These are phyloP conservation scores for Orbilia ellipsospora DNA, from an alignment of 2,329 filamentous ascomycete genomes.

Conservation along the genomic window DNA sequence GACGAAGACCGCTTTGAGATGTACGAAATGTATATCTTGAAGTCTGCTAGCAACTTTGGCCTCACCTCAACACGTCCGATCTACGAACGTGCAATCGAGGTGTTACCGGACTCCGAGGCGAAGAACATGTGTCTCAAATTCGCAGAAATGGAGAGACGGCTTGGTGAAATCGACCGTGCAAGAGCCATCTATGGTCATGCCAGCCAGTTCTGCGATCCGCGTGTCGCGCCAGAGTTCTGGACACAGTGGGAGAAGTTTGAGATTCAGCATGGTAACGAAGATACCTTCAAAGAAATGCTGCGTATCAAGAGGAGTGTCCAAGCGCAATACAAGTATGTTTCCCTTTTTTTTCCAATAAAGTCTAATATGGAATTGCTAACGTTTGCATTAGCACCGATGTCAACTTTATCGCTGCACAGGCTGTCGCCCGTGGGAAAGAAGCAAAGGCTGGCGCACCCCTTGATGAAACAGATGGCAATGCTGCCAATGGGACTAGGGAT, in stretches of 20 bases:
- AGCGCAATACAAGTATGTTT: conserved; percentile 86
- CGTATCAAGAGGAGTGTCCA: conserved; percentile 97
- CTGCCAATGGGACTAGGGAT: conserved; percentile 71
- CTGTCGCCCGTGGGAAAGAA: conserved; percentile 81
- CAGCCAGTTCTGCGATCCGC: conserved; percentile 95
- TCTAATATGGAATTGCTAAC: conserved; percentile 61
- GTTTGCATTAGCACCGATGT: conserved; percentile 77
- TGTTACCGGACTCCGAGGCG: conserved; percentile 91
- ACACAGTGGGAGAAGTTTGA: conserved; percentile 97
- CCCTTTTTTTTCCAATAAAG: background rate
- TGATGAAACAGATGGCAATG: conserved; percentile 64
- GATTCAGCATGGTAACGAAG: conserved; percentile 97
- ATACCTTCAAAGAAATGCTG: conserved; percentile 99
- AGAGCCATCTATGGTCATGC: conserved; percentile 96
- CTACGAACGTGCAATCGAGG: conserved; percentile 93
- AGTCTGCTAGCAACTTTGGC: conserved; percentile 97
- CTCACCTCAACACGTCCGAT: conserved; percentile 93
- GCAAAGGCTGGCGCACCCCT: conserved; percentile 65
- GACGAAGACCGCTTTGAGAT: conserved; percentile 96
- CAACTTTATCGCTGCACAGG: conserved; percentile 97
- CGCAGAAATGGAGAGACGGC: conserved; percentile 90
- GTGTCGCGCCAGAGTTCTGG: conserved; percentile 92
- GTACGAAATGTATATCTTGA: conserved; percentile 99
- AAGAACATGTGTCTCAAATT: conserved; percentile 99
- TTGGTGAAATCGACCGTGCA: conserved; percentile 94